A percentile compares a stretch with the other conserved stretches of the same genome.
Conservation (phyloP, 306 rosid species). For the Malus sylvestris region DNA sequence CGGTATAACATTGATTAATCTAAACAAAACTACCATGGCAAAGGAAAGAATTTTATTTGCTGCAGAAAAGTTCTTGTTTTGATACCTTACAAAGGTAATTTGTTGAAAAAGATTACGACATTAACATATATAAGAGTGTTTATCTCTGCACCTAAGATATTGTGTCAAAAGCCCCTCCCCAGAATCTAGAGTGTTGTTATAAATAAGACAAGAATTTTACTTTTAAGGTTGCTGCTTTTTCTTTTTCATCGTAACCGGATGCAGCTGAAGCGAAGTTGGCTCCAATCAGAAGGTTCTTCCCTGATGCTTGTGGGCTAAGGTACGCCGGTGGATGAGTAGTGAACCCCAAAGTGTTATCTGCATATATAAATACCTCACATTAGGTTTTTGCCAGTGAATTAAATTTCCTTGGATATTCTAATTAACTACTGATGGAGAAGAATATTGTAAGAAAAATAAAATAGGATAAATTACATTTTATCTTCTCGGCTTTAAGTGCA, state of each 20-base stretch:
- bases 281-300: conserved; percentile 82
- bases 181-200: background rate
- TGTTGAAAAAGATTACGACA: too few relatives aligned
- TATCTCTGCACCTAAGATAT: too few relatives aligned
- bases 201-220: conserved; percentile 25
- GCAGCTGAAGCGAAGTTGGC: conserved; percentile 98
- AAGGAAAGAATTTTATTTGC: too few relatives aligned
- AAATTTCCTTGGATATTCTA: background rate
- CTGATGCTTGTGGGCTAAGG: conserved; percentile 90
- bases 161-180: too few relatives aligned
- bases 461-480: too few relatives aligned
- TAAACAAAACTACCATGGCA: too few relatives aligned
- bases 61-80: too few relatives aligned
- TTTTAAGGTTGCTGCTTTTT: conserved; percentile 39
- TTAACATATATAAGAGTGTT: background rate
- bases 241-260: conserved; percentile 84
- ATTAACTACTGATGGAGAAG: background rate
- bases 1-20: too few relatives aligned
- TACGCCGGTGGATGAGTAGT: conserved; percentile 65
- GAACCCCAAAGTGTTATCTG: conserved; percentile 81
- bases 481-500: too few relatives aligned
- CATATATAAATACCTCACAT: conserved; percentile 1
- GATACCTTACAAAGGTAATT: too few relatives aligned
- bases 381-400: background rate
- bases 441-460: background rate